Evolutionary conservation across 2,329 filamentous ascomycete genomes (phyloP), one percentile per base, ranked within the genome.

Genomic region (Trichoderma sp.): DNA sequence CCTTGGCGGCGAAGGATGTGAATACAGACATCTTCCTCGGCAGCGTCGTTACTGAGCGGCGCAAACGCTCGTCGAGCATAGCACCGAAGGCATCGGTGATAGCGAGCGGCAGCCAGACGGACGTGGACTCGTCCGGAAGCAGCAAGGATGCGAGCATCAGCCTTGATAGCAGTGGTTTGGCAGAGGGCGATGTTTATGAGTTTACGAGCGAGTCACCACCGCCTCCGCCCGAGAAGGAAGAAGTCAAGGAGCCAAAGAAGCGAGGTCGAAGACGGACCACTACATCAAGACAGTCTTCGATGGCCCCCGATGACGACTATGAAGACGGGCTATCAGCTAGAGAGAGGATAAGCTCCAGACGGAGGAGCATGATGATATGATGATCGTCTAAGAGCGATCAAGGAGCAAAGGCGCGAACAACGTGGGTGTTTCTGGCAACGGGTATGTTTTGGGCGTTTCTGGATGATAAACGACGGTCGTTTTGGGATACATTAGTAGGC

Each of bases 311-410:
- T 7, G 74, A 75, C 43, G 80, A 80, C 3, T 74, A 75, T 6
- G 73, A 75, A 50, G 80, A 76, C 5, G 68, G 65, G 30, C 66
- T 70, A 19, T 69, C 74, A 61, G 66, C 69, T 34, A 69, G 67
- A 61, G 73, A 75, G 21, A 73, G 72, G 28, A 69, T 71, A 64
- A 78, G 72, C 41, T 78, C 79, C 65, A 78, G 84, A 71, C 77
- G 85, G 68, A 78, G 83, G 70, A 87, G 83, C 72, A 87, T 86
- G 82, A 85, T 87, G 83, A 73, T 86, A 74, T 63, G 30, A 62
- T 19, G 28, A 45, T 10, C 26, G n/a, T 50, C 15, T 10, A 15
- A 12, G 78, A 83, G 69, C 69, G 72, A 61, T 52, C 65, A 60
- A 58, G 64, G 56, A 60, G 14, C 17, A 47, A 43, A 41, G 28